Evolutionary conservation across 768 basidiomycete species (phyloP), one percentile per base, ranked within the genome.

Genomic region (Rhizopogon vulgaris): DNA sequence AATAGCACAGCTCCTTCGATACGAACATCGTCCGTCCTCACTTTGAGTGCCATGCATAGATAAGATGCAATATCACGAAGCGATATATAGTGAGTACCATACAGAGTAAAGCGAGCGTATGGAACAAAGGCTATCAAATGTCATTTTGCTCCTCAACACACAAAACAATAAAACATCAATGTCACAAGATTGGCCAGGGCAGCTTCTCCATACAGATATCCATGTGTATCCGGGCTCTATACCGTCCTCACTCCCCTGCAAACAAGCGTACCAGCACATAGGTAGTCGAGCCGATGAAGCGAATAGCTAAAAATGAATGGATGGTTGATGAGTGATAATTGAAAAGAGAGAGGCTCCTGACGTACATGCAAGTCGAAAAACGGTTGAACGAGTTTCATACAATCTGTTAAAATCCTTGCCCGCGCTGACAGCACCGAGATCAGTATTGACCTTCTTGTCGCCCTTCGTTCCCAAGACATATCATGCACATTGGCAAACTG

Each of bases 391-490:
- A 47, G 18, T 49, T 48, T 34, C 45, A 37, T 56, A 38, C 8
- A 18, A 34, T n/a, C 30, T 32, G 3, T 45, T 37, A 8, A 40
- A 40, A 24, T n/a, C n/a, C 52, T 78, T 78, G 34, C 75, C 73
- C 1, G 75, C 75, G 45, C 78, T 78, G 56, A 94, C 88, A 5
- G 85, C 85, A 41, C 95, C 96, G 6, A 98, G 82, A 58, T 94
- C 90, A 24, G 85, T 86, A 49, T 75, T 77, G 40, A 87, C 79
- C 62, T 85, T 94, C 74, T 93, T 94, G 69, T 90, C 91, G 32
- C 90, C 95, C 65, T 95, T 98, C 4, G 91, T 98, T 36, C 94
- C 94, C 94, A 94, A 4, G 90, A 92, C 9, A 94, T 85, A 53
- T 94, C 93, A 68, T 92, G 88, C 5, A 90, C 88, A 63, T 92